These are phyloP conservation scores for Termitomyces sp. DNA, from an alignment of 768 basidiomycete species.

Conservation along the genomic window DNA sequence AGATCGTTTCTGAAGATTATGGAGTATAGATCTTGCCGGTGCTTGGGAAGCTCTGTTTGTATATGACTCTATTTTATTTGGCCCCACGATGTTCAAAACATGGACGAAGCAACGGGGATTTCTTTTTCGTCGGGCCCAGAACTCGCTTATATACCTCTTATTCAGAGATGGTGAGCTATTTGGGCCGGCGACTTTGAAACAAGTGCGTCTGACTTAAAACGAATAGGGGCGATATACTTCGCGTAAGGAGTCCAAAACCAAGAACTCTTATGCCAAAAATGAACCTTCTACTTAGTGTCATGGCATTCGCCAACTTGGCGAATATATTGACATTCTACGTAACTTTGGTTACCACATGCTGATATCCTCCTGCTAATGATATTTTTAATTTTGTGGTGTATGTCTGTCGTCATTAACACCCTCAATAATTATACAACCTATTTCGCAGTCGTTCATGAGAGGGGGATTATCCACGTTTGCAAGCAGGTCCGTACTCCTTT, in stretches of 20 bases:
- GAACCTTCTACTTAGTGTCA: slow-evolving; percentile 28
- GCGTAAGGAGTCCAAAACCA: slow-evolving; percentile 30
- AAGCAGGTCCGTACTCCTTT: slow-evolving; percentile 31
- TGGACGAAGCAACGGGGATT: slow-evolving; percentile 26
- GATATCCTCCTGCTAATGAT: background rate
- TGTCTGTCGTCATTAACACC: background rate
- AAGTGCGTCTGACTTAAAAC: background rate
- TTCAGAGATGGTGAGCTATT: slow-evolving; percentile 40
- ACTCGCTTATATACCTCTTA: slow-evolving; percentile 34
- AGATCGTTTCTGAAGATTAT: background rate
- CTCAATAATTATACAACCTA: background rate
- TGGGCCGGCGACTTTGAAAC: background rate
- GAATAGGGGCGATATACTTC: slow-evolving; percentile 47
- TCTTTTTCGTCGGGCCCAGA: slow-evolving; percentile 14
- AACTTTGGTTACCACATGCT: background rate
- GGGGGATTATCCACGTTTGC: slow-evolving; percentile 46
- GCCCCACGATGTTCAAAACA: slow-evolving; percentile 42
- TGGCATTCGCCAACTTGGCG: slow-evolving; percentile 24
- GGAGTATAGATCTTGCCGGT: slow-evolving; percentile 22
- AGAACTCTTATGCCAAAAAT: background rate
- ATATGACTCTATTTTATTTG: slow-evolving; percentile 42
- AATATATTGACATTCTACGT: slow-evolving; percentile 3
- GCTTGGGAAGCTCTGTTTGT: slow-evolving; percentile 48
- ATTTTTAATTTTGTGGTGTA: slow-evolving; percentile 21
- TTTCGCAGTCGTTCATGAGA: slow-evolving; percentile 32